Evolutionary conservation across 31 red algal species (phyloP), one percentile per base, ranked within the genome.

Genomic region (Odonthalia washingtoniensis): DNA sequence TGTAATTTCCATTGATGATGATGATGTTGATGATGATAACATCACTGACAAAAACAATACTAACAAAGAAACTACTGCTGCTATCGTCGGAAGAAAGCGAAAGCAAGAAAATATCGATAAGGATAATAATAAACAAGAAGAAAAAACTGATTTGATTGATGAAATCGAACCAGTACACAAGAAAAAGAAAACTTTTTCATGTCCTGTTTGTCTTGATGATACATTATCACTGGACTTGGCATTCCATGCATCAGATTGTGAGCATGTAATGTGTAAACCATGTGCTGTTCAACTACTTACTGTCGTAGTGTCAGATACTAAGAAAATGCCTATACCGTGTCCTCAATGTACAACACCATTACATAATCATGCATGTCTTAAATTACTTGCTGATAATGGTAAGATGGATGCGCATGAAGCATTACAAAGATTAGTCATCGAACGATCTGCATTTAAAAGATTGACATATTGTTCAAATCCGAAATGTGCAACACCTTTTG

Each of bases 141-240:
- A n/a, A n/a, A n/a, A n/a, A n/a, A n/a, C n/a, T n/a, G n/a, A n/a
- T n/a, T n/a, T n/a, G n/a, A n/a, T n/a, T n/a, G n/a, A n/a, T n/a
- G n/a, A n/a, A n/a, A n/a, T n/a, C n/a, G n/a, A n/a, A n/a, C n/a
- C n/a, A n/a, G n/a, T n/a, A n/a, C n/a, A n/a, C n/a, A 2, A 78
- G 21, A 41, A 57, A 28, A 52, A 26, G 36, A 9, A n/a, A 3
- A 78, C 44, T 26, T 18, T 53, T 4, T 28, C 52, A 31, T 78
- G 74, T 78, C 44, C 52, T 33, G 61, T 78, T 44, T 78, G 74
- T 38, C 61, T 78, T 41, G 74, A 78, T 31, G 74, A n/a, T n/a
- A n/a, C 24, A 1, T 78, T 78, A 17, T 18, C 61, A 9, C 74
- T 52, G 1, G 32, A 78, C 1, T 52, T 78, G 74, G 26, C 35